Conservation (phyloP, 495 filamentous ascomycete genomes). For the Xylaria flabelliformis region DNA sequence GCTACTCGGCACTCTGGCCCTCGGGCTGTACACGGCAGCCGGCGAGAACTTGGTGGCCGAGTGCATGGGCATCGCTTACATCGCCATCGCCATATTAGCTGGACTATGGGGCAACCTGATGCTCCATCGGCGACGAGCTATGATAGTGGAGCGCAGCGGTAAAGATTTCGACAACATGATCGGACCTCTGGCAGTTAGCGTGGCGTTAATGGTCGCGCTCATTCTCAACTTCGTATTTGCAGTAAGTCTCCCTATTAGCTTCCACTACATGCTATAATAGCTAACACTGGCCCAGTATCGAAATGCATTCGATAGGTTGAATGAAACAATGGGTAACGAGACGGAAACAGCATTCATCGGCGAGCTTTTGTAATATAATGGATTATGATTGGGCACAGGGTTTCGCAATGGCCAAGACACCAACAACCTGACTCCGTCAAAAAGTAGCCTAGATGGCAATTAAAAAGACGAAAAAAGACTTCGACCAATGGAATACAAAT, state of each 20-base stretch:
- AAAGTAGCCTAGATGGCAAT: neutral
- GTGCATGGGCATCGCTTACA: constrained; percentile 79
- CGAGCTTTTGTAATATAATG: constrained; percentile 32
- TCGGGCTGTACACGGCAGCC: constrained; percentile 88
- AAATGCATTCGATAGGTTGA: constrained; percentile 36
- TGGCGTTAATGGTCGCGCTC: constrained; percentile 78
- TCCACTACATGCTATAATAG: neutral
- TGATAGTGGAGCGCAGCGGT: constrained; percentile 85
- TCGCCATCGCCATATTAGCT: constrained; percentile 79
- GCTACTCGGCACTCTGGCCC: constrained; percentile 78
- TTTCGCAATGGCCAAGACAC: neutral
- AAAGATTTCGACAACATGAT: constrained; percentile 89
- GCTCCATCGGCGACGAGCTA: constrained; percentile 72
- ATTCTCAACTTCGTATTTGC: constrained; percentile 90
- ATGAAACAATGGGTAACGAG: constrained; percentile 29
- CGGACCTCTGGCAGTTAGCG: constrained; percentile 83
- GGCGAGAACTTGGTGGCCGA: constrained; percentile 76
- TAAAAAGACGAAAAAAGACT: neutral
- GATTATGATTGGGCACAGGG: neutral
- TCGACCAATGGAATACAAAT: neutral
- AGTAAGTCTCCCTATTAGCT: constrained; percentile 42
- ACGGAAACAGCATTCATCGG: constrained; percentile 35
- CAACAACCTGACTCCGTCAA: neutral
- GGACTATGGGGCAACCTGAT: constrained; percentile 88
- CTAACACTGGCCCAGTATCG: constrained; percentile 40